Evolutionary conservation across 2,329 filamentous ascomycete genomes (phyloP).

Genomic region (Pseudohalonectria lignicola): DNA sequence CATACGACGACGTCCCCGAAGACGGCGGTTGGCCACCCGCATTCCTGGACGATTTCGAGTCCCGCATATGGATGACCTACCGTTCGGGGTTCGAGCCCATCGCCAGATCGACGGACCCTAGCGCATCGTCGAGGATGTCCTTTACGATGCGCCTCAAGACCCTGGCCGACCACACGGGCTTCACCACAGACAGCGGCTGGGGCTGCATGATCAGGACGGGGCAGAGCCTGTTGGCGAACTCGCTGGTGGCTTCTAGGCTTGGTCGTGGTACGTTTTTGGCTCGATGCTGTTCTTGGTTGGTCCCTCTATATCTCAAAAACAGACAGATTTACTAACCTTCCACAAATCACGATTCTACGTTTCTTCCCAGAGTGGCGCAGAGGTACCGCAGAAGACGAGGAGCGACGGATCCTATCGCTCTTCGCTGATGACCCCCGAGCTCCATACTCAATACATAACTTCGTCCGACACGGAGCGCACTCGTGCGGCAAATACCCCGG

Average conservation of each 20-base stretch:
- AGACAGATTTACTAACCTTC: no score
- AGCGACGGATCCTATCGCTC: slow-evolving; percentile 61
- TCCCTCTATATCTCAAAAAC: no score
- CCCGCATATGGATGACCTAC: slow-evolving; percentile 93
- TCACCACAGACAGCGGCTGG: slow-evolving; percentile 92
- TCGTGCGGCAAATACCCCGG: slow-evolving; percentile 91
- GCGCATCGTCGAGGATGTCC: slow-evolving; percentile 61
- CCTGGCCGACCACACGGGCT: slow-evolving; percentile 67
- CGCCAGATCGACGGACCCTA: slow-evolving; percentile 63
- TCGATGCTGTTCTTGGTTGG: no score
- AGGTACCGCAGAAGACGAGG: slow-evolving; percentile 42
- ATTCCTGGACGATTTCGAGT: slow-evolving; percentile 90
- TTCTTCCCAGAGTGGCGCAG: slow-evolving; percentile 58
- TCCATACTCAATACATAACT: slow-evolving; percentile 90
- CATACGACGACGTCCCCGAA: slow-evolving; percentile 30
- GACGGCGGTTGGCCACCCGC: slow-evolving; percentile 65
- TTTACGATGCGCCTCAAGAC: slow-evolving; percentile 76
- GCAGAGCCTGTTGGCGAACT: slow-evolving; percentile 84
- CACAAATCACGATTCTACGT: no score
- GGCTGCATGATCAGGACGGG: slow-evolving; percentile 98
- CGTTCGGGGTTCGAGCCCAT: slow-evolving; percentile 79
- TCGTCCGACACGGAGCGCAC: slow-evolving; percentile 76
- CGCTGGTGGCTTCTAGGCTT: slow-evolving; percentile 59
- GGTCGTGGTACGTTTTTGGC: slow-evolving; percentile 61
- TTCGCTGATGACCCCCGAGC: slow-evolving; percentile 83